Percentiles rank a stretch among this genome's conserved stretches.
Conservation (phyloP, 2,329 filamentous ascomycete species). For the Akanthomyces dipterigenus region DNA sequence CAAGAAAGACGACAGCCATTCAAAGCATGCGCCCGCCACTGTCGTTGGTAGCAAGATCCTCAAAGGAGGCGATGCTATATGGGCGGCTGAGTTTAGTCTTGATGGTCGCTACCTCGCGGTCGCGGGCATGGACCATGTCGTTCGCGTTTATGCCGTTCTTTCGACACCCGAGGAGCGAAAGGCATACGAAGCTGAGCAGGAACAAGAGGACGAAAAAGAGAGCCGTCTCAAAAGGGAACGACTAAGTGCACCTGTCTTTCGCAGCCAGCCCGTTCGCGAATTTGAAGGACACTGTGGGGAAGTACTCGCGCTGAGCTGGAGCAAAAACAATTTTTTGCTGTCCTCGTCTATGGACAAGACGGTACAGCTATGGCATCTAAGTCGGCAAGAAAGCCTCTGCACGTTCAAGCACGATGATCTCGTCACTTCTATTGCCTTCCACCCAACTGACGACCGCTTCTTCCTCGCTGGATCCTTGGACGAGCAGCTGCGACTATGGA, state of each 20-base stretch:
- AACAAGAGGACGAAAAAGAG: conserved; percentile 22
- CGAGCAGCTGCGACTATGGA: conserved; percentile 84
- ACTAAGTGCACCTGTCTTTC: conserved; percentile 86
- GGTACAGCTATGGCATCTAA: conserved; percentile 88
- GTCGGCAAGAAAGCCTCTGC: conserved; percentile 76
- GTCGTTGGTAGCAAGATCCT: conserved; percentile 35
- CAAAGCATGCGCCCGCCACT: conserved; percentile 27
- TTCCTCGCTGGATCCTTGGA: conserved; percentile 93
- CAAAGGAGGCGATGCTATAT: conserved; percentile 62
- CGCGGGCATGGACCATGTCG: conserved; percentile 80
- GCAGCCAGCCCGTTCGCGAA: conserved; percentile 67
- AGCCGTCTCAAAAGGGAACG: conserved; percentile 41
- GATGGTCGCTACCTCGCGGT: conserved; percentile 88
- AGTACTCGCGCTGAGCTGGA: conserved; percentile 91
- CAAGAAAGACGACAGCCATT: conserved; percentile 27
- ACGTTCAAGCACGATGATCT: conserved; percentile 94
- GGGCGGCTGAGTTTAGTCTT: conserved; percentile 87
- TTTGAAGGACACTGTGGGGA: conserved; percentile 80
- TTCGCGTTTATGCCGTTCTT: conserved; percentile 86
- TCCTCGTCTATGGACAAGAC: conserved; percentile 99
- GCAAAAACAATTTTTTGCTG: conserved; percentile 95
- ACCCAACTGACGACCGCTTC: conserved; percentile 91
- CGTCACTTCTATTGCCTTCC: conserved; percentile 90
- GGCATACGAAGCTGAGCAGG: conserved; percentile 65
- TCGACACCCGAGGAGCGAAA: conserved; percentile 72